phyloP scores from a whole-genome alignment of 2,329 filamentous ascomycete genomes.

The Penicillium freii region DNA sequence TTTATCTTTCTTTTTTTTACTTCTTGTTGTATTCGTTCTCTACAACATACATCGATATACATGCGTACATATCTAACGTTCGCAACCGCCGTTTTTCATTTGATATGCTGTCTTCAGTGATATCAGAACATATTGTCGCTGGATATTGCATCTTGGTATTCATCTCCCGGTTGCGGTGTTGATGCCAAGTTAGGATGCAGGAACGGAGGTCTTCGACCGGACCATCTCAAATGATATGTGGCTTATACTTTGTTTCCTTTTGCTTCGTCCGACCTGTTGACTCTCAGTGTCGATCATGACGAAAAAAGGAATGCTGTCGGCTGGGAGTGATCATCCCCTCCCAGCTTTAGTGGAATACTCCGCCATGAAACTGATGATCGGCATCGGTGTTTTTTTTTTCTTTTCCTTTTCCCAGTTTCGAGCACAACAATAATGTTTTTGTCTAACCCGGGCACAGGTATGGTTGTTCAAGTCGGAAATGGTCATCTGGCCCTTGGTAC shows the following conservation, averaged over 20 bases:
- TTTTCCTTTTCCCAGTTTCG: background rate
- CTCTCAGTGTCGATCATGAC: conserved; percentile 5
- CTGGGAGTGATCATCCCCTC: conserved; percentile 4
- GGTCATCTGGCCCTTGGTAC: background rate
- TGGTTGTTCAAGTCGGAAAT: background rate
- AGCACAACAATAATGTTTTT: background rate
- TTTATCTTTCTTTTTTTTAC: background rate
- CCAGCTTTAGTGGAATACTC: background rate
- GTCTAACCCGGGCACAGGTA: background rate
- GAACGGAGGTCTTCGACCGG: background rate
- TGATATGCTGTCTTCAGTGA: background rate
- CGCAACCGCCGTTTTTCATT: background rate
- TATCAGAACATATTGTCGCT: background rate
- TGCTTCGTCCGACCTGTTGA: background rate
- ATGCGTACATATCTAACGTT: background rate
- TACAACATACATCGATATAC: too few relatives aligned
- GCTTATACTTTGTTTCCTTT: background rate
- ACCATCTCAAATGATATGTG: background rate
- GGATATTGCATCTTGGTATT: background rate
- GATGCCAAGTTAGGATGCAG: conserved; percentile 1
- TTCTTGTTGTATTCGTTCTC: too few relatives aligned
- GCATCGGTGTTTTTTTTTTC: background rate
- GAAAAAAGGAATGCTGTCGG: conserved; percentile 3
- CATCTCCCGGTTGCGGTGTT: background rate
- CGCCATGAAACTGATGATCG: background rate